Conservation (phyloP, 179 eudicot species). For the Spinacia oleracea region DNA sequence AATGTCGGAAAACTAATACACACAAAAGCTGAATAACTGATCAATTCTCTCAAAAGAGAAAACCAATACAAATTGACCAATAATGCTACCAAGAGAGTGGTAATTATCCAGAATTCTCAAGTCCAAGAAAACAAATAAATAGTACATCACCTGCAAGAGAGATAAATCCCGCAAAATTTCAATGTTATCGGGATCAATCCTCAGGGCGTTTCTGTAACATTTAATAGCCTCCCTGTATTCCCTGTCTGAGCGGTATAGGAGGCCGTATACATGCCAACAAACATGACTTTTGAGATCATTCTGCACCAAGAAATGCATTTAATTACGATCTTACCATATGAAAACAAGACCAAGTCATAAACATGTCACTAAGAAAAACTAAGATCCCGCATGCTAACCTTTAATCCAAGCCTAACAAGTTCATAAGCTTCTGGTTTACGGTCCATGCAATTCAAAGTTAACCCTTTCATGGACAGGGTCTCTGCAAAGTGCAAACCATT, state of each 20-base stretch:
- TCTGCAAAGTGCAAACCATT: slow-evolving; percentile 60
- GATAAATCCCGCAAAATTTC: slow-evolving; percentile 95
- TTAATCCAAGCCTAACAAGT: slow-evolving; percentile 94
- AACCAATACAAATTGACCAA: neutral
- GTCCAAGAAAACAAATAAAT: neutral
- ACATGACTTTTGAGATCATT: slow-evolving; percentile 99
- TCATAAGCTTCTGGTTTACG: slow-evolving; percentile 98
- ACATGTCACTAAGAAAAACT: neutral
- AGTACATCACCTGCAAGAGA: slow-evolving; percentile 74
- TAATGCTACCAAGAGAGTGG: neutral
- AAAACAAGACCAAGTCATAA: slow-evolving; percentile 15
- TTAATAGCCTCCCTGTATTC: slow-evolving; percentile 98
- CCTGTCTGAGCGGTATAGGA: slow-evolving; percentile 95
- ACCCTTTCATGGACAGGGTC: slow-evolving; percentile 96
- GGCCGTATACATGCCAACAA: slow-evolving; percentile 99
- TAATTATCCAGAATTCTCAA: slow-evolving; percentile 2
- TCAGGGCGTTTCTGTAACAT: slow-evolving; percentile 94
- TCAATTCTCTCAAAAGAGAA: neutral
- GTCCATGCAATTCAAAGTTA: slow-evolving; percentile 98
- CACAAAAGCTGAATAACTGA: neutral
- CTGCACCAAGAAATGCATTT: slow-evolving; percentile 43
- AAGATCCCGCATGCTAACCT: slow-evolving; percentile 48
- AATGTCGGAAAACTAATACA: neutral
- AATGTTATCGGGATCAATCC: slow-evolving; percentile 95
- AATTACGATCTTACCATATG: slow-evolving; percentile 10